Evolutionary conservation across 768 basidiomycete species (phyloP).

Genomic region (Mycena epipterygia): DNA sequence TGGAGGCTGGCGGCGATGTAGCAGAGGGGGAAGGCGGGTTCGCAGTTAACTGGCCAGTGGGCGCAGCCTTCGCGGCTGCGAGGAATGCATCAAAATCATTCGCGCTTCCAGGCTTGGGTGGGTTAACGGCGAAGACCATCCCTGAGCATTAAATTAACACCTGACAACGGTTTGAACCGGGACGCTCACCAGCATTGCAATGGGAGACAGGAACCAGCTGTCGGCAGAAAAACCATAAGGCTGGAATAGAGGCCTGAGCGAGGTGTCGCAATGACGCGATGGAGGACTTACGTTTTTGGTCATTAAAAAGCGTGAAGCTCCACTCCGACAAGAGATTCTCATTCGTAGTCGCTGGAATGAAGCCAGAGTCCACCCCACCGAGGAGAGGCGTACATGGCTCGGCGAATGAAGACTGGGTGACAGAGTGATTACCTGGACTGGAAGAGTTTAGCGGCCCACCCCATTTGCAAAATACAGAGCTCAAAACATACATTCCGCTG

Average conservation of each 20-base stretch:
- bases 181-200: background rate
- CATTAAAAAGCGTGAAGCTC: background rate
- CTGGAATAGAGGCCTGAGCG: background rate
- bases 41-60: background rate
- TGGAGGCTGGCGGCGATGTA: too few species aligned
- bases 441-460: too few species aligned
- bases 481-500: too few species aligned
- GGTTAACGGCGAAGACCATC: background rate
- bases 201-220: background rate
- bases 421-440: slow-evolving; percentile 12
- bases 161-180: background rate
- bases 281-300: background rate
- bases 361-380: background rate
- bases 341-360: background rate
- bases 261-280: background rate
- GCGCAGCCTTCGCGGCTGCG: background rate
- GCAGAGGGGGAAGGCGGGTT: too few species aligned
- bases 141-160: background rate
- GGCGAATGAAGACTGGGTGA: background rate
- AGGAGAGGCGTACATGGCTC: background rate
- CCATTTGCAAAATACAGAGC: too few species aligned
- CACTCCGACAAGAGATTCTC: background rate
- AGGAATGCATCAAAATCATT: background rate
- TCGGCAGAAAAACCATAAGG: background rate
- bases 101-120: background rate